Conservation (phyloP, 2,329 filamentous ascomycete species). For the Periconia macrospinosa region DNA sequence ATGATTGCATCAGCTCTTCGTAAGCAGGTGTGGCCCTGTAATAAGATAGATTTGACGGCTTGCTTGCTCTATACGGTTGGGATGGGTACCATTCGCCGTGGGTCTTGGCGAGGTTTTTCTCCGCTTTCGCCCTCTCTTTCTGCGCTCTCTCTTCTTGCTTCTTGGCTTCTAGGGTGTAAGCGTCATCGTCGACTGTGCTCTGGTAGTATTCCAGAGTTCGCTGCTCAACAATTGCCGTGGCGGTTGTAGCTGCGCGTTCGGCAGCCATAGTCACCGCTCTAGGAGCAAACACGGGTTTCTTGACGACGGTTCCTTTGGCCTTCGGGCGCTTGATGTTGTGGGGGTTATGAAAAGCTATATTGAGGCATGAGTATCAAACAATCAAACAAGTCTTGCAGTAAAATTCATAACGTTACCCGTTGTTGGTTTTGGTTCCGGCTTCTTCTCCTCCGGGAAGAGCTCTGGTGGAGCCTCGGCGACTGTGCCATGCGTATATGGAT, state of each 20-base stretch:
- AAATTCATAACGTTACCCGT: conserved; percentile 34
- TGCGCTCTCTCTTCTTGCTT: conserved; percentile 74
- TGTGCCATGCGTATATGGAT: conserved; percentile 30
- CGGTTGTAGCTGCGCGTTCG: conserved; percentile 12
- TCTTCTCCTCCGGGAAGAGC: conserved; percentile 33
- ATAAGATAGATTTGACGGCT: conserved; percentile 28
- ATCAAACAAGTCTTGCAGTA: conserved; percentile 20
- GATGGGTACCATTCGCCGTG: conserved; percentile 57
- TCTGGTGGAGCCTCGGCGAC: conserved; percentile 31
- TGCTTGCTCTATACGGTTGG: conserved; percentile 25
- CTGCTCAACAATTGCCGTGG: conserved; percentile 1
- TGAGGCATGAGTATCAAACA: conserved; percentile 27
- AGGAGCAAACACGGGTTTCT: conserved; percentile 22
- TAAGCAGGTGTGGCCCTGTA: conserved; percentile 31
- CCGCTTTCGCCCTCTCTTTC: conserved; percentile 60
- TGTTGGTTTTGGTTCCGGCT: conserved; percentile 35
- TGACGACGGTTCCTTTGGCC: conserved; percentile 26
- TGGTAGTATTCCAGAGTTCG: conserved; percentile 56
- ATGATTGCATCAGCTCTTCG: conserved; percentile 23
- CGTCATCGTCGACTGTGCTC: conserved; percentile 80
- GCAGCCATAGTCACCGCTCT: conserved; percentile 17
- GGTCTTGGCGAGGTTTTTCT: conserved; percentile 75
- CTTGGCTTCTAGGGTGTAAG: conserved; percentile 64
- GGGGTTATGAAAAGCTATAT: conserved; percentile 36
- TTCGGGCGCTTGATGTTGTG: conserved; percentile 38